Base-by-base conservation (phyloP, 139 green algal genomes). In the Chlamydomonas sphaeroides region DNA sequence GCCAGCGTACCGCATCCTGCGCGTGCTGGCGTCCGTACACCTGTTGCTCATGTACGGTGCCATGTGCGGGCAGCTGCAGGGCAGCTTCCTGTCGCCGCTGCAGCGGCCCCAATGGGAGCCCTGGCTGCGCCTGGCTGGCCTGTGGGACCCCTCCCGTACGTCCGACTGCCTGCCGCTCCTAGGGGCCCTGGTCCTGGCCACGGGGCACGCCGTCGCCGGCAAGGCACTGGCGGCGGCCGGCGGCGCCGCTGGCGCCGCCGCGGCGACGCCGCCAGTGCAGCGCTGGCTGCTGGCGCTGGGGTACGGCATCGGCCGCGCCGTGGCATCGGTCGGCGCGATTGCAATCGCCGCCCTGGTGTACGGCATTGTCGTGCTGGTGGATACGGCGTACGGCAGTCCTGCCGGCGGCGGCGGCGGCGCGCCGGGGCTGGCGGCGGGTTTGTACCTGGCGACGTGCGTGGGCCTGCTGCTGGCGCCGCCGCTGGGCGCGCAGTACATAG, bases 21-120 rank as follows among this genome's bases (percentile, higher is more conserved):
- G 85, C 15, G 18, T 89, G 20, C 84, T 63, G 30, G 70, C 65
- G 0, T 84, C 72, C 38, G 6, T 84, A 0, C 85, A 89, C 38
- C 71, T 89, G 6, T 56, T 86, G 42, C 66, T 66, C 4, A 66
- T 86, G 66, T 89, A 89, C 67, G 39, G 48, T 3, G 85, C 73
- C 20, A 81, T 89, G 79, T 89, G 79, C 39, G 85, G 66, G 5
- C 63, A 80, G 73, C 85, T 89, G 66, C 79, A 66, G 17, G 85
- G 79, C n/a, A n/a, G n/a, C n/a, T n/a, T n/a, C 7, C 57, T 86
- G 65, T 42, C 68, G 28, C 20, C 69, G 10, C 66, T 86, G 66
- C 72, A 84, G 57, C 72, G 65, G 38, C 48, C 51, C 23, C n/a
- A 69, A 1, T 78, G 74, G 65, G 48, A 65, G 33, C n/a, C 3